Evolutionary conservation across 2,329 filamentous ascomycete species (phyloP).

Genomic region (Cladosporium sp.): DNA sequence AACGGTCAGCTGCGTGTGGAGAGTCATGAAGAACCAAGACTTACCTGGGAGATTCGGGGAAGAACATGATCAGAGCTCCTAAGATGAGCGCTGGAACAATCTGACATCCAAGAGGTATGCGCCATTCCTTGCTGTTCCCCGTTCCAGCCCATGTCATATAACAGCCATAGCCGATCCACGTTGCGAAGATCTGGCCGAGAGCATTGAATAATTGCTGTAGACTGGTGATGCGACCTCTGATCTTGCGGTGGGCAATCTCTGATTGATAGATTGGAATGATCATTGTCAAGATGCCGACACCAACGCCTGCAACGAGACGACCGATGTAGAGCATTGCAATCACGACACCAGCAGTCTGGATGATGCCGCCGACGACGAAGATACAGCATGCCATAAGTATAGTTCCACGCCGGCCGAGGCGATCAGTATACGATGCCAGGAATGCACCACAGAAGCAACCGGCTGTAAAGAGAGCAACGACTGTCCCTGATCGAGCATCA

Average conservation of each 20-base stretch:
- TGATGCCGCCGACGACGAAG: conserved; percentile 22
- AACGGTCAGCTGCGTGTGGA: neutral
- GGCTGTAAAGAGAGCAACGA: conserved; percentile 22
- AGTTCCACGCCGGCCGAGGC: conserved; percentile 65
- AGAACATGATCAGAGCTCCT: conserved; percentile 19
- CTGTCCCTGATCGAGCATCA: conserved; percentile 19
- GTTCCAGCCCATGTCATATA: conserved; percentile 19
- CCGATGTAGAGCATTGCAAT: conserved; percentile 23
- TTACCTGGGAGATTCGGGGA: conserved; percentile 18
- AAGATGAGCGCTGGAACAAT: conserved; percentile 21
- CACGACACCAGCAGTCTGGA: conserved; percentile 22
- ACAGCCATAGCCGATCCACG: conserved; percentile 24
- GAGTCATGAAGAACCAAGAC: too few relatives aligned
- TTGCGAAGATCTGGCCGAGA: conserved; percentile 21
- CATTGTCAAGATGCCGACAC: conserved; percentile 15
- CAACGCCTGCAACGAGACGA: conserved; percentile 21
- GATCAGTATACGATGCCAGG: conserved; percentile 62
- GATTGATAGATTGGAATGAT: conserved; percentile 75
- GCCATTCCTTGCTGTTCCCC: conserved; percentile 22
- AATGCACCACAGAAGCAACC: conserved; percentile 23
- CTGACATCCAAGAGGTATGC: conserved; percentile 21
- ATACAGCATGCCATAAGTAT: conserved; percentile 59
- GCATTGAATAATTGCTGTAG: conserved; percentile 23
- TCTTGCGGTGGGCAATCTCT: conserved; percentile 51
- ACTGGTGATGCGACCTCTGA: conserved; percentile 22